phyloP scores from a whole-genome alignment of 192 early-diverging fungal species.

The Backusella psychrophila region DNA sequence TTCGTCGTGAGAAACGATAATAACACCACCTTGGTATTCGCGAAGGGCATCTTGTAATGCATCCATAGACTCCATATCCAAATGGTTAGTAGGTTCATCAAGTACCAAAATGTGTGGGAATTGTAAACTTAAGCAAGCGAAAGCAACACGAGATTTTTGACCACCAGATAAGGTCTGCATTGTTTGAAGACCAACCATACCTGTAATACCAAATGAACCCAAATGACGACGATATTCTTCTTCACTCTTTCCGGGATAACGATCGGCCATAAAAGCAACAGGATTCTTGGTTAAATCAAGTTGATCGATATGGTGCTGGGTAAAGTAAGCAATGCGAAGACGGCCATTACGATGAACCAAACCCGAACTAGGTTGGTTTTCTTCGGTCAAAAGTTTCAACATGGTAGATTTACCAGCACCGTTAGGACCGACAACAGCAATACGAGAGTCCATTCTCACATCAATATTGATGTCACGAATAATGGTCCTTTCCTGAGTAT shows the following conservation, averaged over 20 bases:
- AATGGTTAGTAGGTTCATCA: conserved; percentile 92
- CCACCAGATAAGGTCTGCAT: conserved; percentile 96
- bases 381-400: conserved; percentile 87
- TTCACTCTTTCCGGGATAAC: conserved; percentile 88
- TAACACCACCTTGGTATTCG: conserved; percentile 90
- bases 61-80: conserved; percentile 94
- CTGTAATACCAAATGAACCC: conserved; percentile 94
- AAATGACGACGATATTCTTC: conserved; percentile 96
- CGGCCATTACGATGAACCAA: conserved; percentile 90
- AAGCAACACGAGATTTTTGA: conserved; percentile 95
- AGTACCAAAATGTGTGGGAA: conserved; percentile 93
- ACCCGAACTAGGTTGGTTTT: conserved; percentile 77
- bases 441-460: conserved; percentile 94
- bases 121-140: conserved; percentile 90
- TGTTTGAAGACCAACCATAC: conserved; percentile 91
- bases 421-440: conserved; percentile 99
- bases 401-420: conserved; percentile 98
- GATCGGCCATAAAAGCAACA: conserved; percentile 85
- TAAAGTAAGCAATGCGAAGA: conserved; percentile 91
- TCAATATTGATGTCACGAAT: conserved; percentile 86
- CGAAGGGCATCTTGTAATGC: conserved; percentile 84
- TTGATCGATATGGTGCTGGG: conserved; percentile 98
- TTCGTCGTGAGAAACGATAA: conserved; percentile 98
- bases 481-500: conserved; percentile 77
- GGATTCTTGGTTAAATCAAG: conserved; percentile 82